Evolutionary conservation across 1,139 yeast species (phyloP).

Genomic region (Protomyces macrosporus): DNA sequence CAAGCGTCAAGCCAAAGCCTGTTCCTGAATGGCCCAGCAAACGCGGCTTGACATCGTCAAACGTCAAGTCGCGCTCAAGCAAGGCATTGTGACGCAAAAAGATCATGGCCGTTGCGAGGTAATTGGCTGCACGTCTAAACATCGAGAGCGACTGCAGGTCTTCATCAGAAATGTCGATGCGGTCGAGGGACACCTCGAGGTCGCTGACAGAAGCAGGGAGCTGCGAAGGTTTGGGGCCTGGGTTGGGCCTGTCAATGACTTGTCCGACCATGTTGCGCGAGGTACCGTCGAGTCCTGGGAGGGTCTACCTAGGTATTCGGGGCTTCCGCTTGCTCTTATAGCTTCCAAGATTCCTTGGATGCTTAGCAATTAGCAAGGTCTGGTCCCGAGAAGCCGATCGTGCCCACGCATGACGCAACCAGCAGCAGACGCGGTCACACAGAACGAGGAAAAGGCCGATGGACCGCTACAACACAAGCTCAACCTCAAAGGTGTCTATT

Average conservation of each 20-base stretch:
- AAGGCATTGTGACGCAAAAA: constrained; percentile 30
- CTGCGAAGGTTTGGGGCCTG: constrained; percentile 32
- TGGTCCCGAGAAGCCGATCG: not conserved
- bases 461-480: too few species aligned
- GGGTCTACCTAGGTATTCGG: too few species aligned
- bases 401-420: not conserved
- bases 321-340: too few species aligned
- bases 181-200: constrained; percentile 28
- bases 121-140: constrained; percentile 31
- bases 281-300: not conserved
- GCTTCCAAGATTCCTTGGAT: too few species aligned
- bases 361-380: not conserved
- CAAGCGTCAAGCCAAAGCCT: constrained; percentile 30
- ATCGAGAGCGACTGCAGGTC: constrained; percentile 30
- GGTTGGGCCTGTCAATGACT: constrained; percentile 29
- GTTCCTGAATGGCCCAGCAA: constrained; percentile 33
- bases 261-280: constrained; percentile 11
- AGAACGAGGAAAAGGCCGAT: too few species aligned
- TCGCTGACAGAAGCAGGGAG: constrained; percentile 31
- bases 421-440: too few species aligned
- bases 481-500: too few species aligned
- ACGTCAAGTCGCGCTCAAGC: constrained; percentile 26
- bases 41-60: constrained; percentile 32
- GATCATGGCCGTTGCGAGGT: constrained; percentile 33
- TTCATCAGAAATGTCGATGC: constrained; percentile 27